Evolutionary conservation across 768 basidiomycete species (phyloP), one percentile per base, ranked within the genome.

Genomic region (Mrakia gelida): DNA sequence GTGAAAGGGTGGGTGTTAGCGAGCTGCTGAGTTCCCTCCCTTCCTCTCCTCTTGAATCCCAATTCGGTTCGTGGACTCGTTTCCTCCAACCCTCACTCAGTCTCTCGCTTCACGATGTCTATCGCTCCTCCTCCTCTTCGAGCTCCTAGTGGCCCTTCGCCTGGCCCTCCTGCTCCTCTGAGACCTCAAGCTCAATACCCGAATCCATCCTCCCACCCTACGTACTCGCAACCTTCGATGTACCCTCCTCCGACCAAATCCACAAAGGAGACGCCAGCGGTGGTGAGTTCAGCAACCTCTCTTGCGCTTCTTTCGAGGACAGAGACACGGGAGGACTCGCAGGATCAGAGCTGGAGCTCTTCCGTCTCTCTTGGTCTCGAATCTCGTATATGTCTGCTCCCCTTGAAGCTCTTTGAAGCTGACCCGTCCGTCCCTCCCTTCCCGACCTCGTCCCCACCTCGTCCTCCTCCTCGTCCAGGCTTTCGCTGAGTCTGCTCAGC

Each of bases 231-330:
- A 11, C 34, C 67, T 10, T 70, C 67, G 2, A 70, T 70, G 34
- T 79, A 75, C 70, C 73, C 78, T 13, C 78, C 75, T 8, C 73
- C 78, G 21, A 21, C n/a, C 6, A 75, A 78, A 45, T 71, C 65
- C 16, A 75, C 78, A 15, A 67, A 68, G 32, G 74, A 75, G 43
- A 79, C 68, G 41, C 78, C 78, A 5, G 78, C 78, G 18, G 49
- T 52, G 3, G 49, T 52, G 49, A 52, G 49, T 52, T 52, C 16
- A 2, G 4, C 18, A 9, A 13, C 15, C 18, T 52, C 49, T 52
- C 49, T 52, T 52, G 15, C 49, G 49, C 45, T 15, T 45, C 45
- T 52, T 21, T 52, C 49, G 49, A 52, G 49, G 11, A 11, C 5
- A 15, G 45, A 45, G 45, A 45, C 11, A 45, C 11, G 45, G 11